Evolutionary conservation across 306 rosid species (phyloP).

Genomic region (Ochetophila trinervis): DNA sequence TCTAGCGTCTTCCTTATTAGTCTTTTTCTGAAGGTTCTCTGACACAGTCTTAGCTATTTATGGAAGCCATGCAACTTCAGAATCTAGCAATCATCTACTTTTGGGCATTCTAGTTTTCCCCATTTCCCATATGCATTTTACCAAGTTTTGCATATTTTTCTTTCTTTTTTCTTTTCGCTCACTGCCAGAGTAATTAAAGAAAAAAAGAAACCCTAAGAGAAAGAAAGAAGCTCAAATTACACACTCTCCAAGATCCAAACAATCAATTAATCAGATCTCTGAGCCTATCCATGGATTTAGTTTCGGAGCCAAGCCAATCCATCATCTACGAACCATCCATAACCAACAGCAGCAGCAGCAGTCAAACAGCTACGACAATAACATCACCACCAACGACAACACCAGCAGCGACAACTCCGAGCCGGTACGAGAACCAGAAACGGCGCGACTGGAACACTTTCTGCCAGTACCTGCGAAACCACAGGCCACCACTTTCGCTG

Average conservation of each 20-base stretch:
- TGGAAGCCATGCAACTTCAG: constrained; percentile 39
- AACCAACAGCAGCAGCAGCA: background rate
- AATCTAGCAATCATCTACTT: constrained; percentile 19
- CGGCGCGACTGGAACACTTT: constrained; percentile 95
- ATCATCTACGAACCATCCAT: constrained; percentile 9
- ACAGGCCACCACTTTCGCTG: constrained; percentile 63
- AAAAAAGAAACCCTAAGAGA: constrained; percentile 33
- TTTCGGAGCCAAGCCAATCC: constrained; percentile 36
- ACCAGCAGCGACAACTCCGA: constrained; percentile 35
- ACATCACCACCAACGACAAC: constrained; percentile 7
- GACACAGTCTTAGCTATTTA: constrained; percentile 14
- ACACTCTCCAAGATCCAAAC: background rate
- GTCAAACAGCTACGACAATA: constrained; percentile 1
- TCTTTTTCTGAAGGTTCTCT: background rate
- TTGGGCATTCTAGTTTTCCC: background rate
- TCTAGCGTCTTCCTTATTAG: background rate
- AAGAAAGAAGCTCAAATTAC: background rate
- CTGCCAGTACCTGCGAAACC: constrained; percentile 85
- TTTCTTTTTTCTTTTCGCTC: constrained; percentile 17
- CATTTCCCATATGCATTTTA: background rate
- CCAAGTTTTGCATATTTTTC: background rate
- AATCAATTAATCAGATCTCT: background rate
- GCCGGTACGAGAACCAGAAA: constrained; percentile 92
- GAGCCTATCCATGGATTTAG: constrained; percentile 46
- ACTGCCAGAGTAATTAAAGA: background rate